A percentile compares a stretch with the other conserved stretches of the same genome.
Conservation (phyloP, 345 rosid genomes). For the Odontarrhena argentea region DNA sequence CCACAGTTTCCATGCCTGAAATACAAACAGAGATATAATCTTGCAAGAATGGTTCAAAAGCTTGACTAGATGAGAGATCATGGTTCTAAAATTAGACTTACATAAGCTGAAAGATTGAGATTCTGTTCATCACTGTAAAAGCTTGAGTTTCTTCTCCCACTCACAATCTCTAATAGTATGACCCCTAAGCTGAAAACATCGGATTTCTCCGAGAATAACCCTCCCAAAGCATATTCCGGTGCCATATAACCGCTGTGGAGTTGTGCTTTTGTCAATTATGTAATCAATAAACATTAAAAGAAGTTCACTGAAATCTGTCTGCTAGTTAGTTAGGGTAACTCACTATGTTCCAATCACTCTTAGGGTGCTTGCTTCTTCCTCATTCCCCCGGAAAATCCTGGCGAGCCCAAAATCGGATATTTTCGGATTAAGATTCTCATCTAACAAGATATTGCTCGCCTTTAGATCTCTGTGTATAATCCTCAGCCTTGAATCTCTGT, state of each 20-base stretch:
- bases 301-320: not conserved
- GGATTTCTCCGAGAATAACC: slow-evolving; percentile 49
- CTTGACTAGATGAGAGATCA: not conserved
- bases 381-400: slow-evolving; percentile 15
- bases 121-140: slow-evolving; percentile 32
- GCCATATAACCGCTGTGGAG: slow-evolving; percentile 50
- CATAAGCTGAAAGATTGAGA: slow-evolving; percentile 39
- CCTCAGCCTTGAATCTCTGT: slow-evolving; percentile 46
- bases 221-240: slow-evolving; percentile 49
- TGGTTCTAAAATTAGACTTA: slow-evolving; percentile 28
- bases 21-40: not conserved
- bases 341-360: slow-evolving; percentile 28
- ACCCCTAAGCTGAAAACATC: slow-evolving; percentile 55
- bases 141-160: slow-evolving; percentile 43
- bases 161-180: slow-evolving; percentile 44
- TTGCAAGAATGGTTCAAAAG: slow-evolving; percentile 1
- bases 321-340: not conserved
- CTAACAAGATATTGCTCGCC: slow-evolving; percentile 47
- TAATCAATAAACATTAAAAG: not conserved
- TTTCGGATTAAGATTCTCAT: slow-evolving; percentile 45
- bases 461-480: slow-evolving; percentile 51
- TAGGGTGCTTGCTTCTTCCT: slow-evolving; percentile 23
- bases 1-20: slow-evolving; percentile 45
- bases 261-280: slow-evolving; percentile 14
- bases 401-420: slow-evolving; percentile 44